Conservation (phyloP, 2,329 filamentous ascomycete species). For the Juglanconis oblonga region DNA sequence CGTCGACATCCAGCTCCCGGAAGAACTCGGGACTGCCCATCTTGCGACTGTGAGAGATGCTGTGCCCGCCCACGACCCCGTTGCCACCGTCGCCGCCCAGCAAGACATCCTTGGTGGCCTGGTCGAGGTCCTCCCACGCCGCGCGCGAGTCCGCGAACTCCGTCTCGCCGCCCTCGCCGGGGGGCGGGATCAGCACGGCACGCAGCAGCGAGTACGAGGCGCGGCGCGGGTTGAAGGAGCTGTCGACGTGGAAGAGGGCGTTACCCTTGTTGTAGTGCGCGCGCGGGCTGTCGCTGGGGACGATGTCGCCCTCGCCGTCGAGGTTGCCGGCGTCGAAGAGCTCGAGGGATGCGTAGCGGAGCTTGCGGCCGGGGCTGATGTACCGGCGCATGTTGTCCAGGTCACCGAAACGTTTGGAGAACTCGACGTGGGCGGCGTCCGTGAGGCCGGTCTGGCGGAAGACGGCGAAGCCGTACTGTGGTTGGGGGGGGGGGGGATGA, state of each 20-base stretch:
- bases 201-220: slow-evolving; percentile 50
- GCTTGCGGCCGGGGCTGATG: slow-evolving; percentile 40
- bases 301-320: slow-evolving; percentile 41
- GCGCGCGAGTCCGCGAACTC: slow-evolving; percentile 52
- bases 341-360: slow-evolving; percentile 45
- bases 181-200: slow-evolving; percentile 47
- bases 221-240: slow-evolving; percentile 52
- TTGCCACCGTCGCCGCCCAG: slow-evolving; percentile 30
- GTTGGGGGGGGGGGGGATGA: neutral
- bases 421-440: slow-evolving; percentile 49
- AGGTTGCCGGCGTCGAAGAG: slow-evolving; percentile 59
- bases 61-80: slow-evolving; percentile 47
- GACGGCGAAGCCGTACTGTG: slow-evolving; percentile 41
- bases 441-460: slow-evolving; percentile 48
- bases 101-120: slow-evolving; percentile 32
- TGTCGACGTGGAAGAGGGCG: slow-evolving; percentile 52
- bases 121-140: slow-evolving; percentile 45
- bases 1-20: slow-evolving; percentile 38
- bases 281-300: slow-evolving; percentile 38
- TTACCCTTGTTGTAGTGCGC: slow-evolving; percentile 43
- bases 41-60: slow-evolving; percentile 51
- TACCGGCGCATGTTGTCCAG: slow-evolving; percentile 54
- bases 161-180: slow-evolving; percentile 45
- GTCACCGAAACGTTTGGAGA: slow-evolving; percentile 49
- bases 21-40: slow-evolving; percentile 48